phyloP scores from a whole-genome alignment of 148 eudicot genomes.

The Vaccinium macrocarpon region DNA sequence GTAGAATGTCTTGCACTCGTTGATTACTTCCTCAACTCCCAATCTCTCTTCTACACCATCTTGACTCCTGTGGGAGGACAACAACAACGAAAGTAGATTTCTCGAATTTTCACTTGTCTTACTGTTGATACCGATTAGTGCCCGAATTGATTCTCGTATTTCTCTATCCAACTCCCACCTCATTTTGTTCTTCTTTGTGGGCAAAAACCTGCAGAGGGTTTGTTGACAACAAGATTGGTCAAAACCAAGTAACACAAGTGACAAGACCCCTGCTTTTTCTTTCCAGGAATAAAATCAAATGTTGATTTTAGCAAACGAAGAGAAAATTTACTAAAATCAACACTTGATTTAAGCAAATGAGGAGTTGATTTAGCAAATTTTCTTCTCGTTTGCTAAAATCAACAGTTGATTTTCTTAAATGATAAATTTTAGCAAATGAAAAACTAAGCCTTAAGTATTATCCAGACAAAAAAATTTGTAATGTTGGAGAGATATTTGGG shows the following conservation, averaged over 20 bases:
- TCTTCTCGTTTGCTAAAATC: too few species aligned
- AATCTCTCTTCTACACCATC: conserved; percentile 47
- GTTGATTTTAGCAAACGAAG: too few species aligned
- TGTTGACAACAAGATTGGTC: not conserved
- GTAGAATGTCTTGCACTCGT: conserved; percentile 84
- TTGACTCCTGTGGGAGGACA: conserved; percentile 39
- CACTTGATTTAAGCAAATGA: too few species aligned
- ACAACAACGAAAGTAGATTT: conserved; percentile 41
- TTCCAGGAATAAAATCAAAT: too few species aligned
- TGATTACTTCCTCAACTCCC: conserved; percentile 55
- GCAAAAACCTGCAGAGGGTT: conserved; percentile 49
- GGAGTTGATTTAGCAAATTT: too few species aligned
- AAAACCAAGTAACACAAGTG: not conserved
- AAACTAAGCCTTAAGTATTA: too few species aligned
- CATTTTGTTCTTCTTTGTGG: conserved; percentile 62
- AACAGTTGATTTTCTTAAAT: too few species aligned
- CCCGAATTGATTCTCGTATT: conserved; percentile 53
- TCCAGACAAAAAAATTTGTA: too few species aligned
- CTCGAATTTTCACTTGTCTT: conserved; percentile 31
- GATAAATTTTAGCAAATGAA: too few species aligned
- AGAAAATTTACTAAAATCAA: too few species aligned
- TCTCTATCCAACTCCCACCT: conserved; percentile 65
- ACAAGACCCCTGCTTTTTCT: not conserved
- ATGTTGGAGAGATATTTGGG: too few species aligned
- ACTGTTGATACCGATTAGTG: conserved; percentile 35